Evolutionary conservation across 352 stramenopile species (phyloP), one percentile per base, ranked within the genome.

Genomic region (Hyaloperonospora brassicae): DNA sequence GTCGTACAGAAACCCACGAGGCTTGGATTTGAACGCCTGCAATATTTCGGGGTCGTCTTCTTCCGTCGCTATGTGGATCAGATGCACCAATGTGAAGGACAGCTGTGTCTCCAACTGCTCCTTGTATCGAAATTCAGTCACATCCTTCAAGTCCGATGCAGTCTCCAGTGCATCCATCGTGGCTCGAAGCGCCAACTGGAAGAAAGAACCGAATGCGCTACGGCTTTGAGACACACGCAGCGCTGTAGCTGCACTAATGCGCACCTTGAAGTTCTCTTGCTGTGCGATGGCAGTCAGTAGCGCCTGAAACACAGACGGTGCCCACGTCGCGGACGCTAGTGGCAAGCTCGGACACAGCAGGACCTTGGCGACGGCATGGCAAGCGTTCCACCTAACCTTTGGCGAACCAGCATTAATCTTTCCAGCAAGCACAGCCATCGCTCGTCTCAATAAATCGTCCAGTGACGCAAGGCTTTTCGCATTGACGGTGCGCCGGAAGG

Each of bases 41-140:
- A 83, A 80, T 23, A 92, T 81, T 34, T 88, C 17, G 4, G 52
- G n/a, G 31, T 90, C 81, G 46, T 89, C 84, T 52, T 87, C 74
- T n/a, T 83, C 59, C 0, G 76, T 74, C 1, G 79, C 81, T 14
- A 94, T 72, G 52, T 89, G 66, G 49, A 94, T 79, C 50, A 94
- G 48, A 46, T 92, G 84, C 48, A 92, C 73, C 47, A 94, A 64
- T 27, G 84, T 92, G 51, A 94, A 94, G 7, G 81, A 92, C 10
- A 94, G 47, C 61, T 94, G 84, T 13, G 83, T 89, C 52, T 94
- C 84, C 6, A 94, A 62, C 47, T 94, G 84, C 50, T 89, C 81
- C 59, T 94, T 94, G 73, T 94, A 94, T n/a, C 82, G 80, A 68
- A 92, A 94, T 66, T 94, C 84, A 1, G 74, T 89, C 59, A 94